phyloP scores from a whole-genome alignment of 2,329 filamentous ascomycete genomes.

The Botrytis tulipae region DNA sequence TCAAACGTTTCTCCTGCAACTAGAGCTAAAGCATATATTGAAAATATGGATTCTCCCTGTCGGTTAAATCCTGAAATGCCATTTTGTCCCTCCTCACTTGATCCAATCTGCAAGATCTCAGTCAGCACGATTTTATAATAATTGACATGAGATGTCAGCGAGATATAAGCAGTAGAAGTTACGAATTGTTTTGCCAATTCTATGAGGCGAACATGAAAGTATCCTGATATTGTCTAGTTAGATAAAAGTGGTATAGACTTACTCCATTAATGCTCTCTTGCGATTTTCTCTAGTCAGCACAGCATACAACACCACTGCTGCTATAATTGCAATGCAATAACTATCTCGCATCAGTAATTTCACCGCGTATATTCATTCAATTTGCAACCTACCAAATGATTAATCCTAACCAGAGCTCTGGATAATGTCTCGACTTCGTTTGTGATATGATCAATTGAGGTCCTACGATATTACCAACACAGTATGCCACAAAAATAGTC shows the following conservation, averaged over 20 bases:
- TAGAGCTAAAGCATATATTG: constrained; percentile 45
- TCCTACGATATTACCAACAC: constrained; percentile 73
- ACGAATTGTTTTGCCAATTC: not conserved
- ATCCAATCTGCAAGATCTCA: constrained; percentile 42
- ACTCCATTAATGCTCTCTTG: constrained; percentile 46
- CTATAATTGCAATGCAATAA: constrained; percentile 65
- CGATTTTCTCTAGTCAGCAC: constrained; percentile 60
- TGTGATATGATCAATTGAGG: constrained; percentile 69
- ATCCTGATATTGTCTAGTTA: accelerated
- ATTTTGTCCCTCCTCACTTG: constrained; percentile 61
- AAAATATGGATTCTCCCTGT: constrained; percentile 67
- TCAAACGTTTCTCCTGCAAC: not conserved
- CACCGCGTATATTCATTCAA: not conserved
- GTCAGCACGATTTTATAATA: not conserved
- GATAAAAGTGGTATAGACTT: not conserved
- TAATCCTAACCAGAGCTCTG: constrained; percentile 66
- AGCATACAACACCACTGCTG: constrained; percentile 55
- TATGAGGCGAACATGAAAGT: too few species aligned
- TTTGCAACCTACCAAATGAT: constrained; percentile 52
- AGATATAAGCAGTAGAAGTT: not conserved
- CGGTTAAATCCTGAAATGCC: constrained; percentile 67
- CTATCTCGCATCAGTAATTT: constrained; percentile 39
- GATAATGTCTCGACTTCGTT: constrained; percentile 65
- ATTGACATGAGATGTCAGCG: not conserved
- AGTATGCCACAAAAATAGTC: constrained; percentile 73